Conservation (phyloP, 2,329 filamentous ascomycete species). For the Cercospora zeae-maydis region DNA sequence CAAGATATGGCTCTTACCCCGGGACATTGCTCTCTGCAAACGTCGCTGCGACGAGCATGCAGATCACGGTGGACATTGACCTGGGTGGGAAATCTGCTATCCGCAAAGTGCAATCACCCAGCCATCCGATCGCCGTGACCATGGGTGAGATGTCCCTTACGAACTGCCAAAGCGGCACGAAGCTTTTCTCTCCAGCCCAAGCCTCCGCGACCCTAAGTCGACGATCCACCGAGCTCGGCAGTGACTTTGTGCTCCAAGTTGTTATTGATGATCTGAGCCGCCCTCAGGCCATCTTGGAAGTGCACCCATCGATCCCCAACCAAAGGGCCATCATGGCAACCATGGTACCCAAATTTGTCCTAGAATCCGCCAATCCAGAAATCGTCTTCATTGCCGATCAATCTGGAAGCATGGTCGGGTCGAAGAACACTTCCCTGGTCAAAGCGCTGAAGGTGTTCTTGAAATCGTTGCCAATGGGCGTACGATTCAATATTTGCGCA, state of each 20-base stretch:
- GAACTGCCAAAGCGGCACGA: slow-evolving; percentile 32
- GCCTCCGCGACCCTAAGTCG: slow-evolving; percentile 61
- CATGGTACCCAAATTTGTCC: slow-evolving; percentile 65
- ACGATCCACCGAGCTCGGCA: slow-evolving; percentile 52
- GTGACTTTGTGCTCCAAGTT: slow-evolving; percentile 66
- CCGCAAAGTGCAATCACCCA: slow-evolving; percentile 62
- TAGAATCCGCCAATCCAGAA: slow-evolving; percentile 56
- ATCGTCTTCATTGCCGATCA: slow-evolving; percentile 71
- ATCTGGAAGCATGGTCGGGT: slow-evolving; percentile 60
- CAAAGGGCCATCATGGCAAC: slow-evolving; percentile 68
- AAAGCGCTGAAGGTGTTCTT: slow-evolving; percentile 61
- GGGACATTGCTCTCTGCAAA: slow-evolving; percentile 33
- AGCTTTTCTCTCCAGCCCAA: slow-evolving; percentile 52
- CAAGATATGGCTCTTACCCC: slow-evolving; percentile 58
- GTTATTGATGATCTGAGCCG: slow-evolving; percentile 57
- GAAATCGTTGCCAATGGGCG: slow-evolving; percentile 61
- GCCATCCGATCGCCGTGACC: slow-evolving; percentile 63
- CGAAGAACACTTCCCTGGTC: slow-evolving; percentile 53
- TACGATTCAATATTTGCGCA: slow-evolving; percentile 68
- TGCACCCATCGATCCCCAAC: slow-evolving; percentile 57
- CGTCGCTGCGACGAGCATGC: slow-evolving; percentile 41
- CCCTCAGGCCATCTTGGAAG: slow-evolving; percentile 65
- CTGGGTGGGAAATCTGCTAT: slow-evolving; percentile 55
- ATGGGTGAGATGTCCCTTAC: slow-evolving; percentile 57
- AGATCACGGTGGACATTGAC: slow-evolving; percentile 58